Evolutionary conservation across 257 asterid species (phyloP).

Genomic region (Solanum dulcamara): DNA sequence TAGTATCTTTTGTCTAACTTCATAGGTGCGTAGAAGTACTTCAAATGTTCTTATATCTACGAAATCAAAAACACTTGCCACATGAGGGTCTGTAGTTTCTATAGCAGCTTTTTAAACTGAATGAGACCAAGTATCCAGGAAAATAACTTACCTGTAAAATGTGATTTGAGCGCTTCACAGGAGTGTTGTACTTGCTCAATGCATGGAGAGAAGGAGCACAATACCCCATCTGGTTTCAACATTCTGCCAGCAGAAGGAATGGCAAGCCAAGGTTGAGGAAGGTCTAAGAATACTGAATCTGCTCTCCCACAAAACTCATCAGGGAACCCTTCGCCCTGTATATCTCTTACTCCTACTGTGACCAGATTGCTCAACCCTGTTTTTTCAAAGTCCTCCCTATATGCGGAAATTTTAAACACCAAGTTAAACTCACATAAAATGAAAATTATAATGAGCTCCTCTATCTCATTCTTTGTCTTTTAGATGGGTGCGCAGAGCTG

Average conservation of each 20-base stretch:
- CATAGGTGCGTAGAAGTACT: slow-evolving; percentile 70
- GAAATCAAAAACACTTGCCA: background rate
- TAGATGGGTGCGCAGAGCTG: background rate
- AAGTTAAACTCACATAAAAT: background rate
- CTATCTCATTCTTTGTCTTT: background rate
- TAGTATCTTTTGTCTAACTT: slow-evolving; percentile 58
- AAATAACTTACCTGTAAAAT: slow-evolving; percentile 48
- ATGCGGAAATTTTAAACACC: background rate
- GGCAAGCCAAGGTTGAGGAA: slow-evolving; percentile 97
- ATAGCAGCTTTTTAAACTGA: background rate
- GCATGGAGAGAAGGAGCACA: slow-evolving; percentile 97
- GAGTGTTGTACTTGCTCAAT: slow-evolving; percentile 94
- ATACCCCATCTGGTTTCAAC: slow-evolving; percentile 80
- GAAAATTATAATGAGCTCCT: background rate
- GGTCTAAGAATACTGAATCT: slow-evolving; percentile 83
- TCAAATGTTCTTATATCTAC: slow-evolving; percentile 85
- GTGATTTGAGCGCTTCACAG: slow-evolving; percentile 53
- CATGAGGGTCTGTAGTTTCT: background rate
- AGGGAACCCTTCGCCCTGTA: slow-evolving; percentile 93
- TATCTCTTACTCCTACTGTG: slow-evolving; percentile 82
- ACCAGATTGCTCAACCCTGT: slow-evolving; percentile 72
- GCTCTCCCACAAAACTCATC: slow-evolving; percentile 56
- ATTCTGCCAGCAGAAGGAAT: slow-evolving; percentile 87
- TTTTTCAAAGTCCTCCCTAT: slow-evolving; percentile 74
- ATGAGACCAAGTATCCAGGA: background rate